Evolutionary conservation across 2,329 filamentous ascomycete genomes (phyloP).

Genomic region (Calonectria pauciramosa): DNA sequence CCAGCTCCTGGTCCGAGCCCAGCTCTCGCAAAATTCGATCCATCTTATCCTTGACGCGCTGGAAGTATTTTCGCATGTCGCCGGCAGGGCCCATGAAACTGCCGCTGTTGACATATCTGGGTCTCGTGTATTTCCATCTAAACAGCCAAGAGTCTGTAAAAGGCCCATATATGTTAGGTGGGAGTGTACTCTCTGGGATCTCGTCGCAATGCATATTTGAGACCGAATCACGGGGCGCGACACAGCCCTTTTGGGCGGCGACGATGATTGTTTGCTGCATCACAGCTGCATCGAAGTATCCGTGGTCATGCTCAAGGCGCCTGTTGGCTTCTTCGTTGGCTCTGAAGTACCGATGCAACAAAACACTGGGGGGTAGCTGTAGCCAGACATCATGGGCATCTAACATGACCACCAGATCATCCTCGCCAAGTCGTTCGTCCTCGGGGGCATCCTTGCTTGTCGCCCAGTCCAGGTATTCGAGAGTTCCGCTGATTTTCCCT

Average conservation of each 20-base stretch:
- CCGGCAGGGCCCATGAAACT: constrained; percentile 47
- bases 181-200: constrained; percentile 41
- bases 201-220: constrained; percentile 44
- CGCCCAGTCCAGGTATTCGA: constrained; percentile 45
- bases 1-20: constrained; percentile 27
- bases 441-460: constrained; percentile 28
- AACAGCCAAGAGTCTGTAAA: constrained; percentile 37
- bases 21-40: constrained; percentile 36
- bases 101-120: constrained; percentile 49
- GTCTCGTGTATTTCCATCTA: constrained; percentile 41
- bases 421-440: constrained; percentile 37
- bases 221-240: constrained; percentile 38
- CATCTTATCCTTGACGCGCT: constrained; percentile 44
- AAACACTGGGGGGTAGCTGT: constrained; percentile 46
- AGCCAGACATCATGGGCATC: constrained; percentile 51
- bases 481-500: constrained; percentile 47
- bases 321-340: constrained; percentile 40
- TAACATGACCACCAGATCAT: constrained; percentile 47
- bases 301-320: constrained; percentile 34
- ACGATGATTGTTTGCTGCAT: constrained; percentile 44
- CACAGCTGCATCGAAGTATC: constrained; percentile 28
- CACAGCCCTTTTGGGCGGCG: constrained; percentile 43
- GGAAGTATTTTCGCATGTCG: constrained; percentile 45
- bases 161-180: constrained; percentile 38
- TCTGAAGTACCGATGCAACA: constrained; percentile 45